Evolutionary conservation across 108 stramenopile species (phyloP), one percentile per base, ranked within the genome.

Genomic region (Epithemia pelagica): DNA sequence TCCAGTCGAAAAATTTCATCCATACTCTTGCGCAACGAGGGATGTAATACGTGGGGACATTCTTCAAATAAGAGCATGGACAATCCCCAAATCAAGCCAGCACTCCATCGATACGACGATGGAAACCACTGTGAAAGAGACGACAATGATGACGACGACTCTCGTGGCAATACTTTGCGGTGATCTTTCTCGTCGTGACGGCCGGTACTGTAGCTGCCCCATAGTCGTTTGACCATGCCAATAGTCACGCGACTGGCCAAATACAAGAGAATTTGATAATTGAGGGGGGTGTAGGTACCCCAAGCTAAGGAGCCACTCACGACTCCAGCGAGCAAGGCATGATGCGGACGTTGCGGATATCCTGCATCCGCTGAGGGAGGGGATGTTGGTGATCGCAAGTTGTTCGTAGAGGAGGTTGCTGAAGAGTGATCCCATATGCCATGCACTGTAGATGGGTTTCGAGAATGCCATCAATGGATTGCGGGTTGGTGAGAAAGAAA

Each of bases 51-150:
- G 32, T 90, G 73, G 2, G 92, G 92, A 67, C 78, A 77, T 62
- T 88, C 84, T 67, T 94, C 89, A 71, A 87, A 94, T 30, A 94
- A 59, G 33, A 83, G 64, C 92, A 94, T 94, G 7, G 88, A 86
- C 1, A 76, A 74, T 0, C 84, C 92, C 92, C 92, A 94, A 24
- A 89, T 71, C 0, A 75, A 61, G 0, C 89, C 89, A 8, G 88
- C 84, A 24, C 78, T 61, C 52, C 75, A 63, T 24, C 84, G 76
- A 78, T 89, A 94, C 0, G 71, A 54, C 58, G 74, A 70, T 70
- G 71, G 72, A n/a, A n/a, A n/a, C n/a, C n/a, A n/a, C n/a, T n/a
- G n/a, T n/a, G n/a, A n/a, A 55, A 68, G 74, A 22, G 19, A 61
- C 0, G 26, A 58, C 15, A 46, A 46, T 5, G 37, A 46, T 5